phyloP scores from a whole-genome alignment of 2,329 filamentous ascomycete species.

The Lomentospora prolificans region DNA sequence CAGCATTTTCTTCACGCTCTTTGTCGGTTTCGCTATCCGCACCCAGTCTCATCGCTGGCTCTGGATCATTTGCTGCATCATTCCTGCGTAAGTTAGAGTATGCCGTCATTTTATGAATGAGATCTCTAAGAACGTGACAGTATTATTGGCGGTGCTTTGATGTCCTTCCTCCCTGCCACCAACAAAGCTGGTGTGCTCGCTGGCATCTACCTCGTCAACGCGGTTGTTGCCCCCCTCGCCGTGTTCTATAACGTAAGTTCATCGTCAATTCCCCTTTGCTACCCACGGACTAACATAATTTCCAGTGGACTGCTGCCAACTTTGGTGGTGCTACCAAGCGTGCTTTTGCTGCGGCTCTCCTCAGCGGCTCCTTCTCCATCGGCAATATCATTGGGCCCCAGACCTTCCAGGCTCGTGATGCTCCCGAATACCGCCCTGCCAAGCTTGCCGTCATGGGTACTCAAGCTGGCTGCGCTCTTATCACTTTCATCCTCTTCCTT shows the following conservation, averaged over 20 bases:
- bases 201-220: conserved; percentile 41
- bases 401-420: conserved; percentile 26
- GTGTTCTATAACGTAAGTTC: conserved; percentile 33
- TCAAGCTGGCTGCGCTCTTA: conserved; percentile 30
- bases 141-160: conserved; percentile 38
- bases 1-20: conserved; percentile 40
- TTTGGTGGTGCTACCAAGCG: conserved; percentile 28
- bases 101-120: background rate
- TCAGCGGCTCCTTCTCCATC: conserved; percentile 29
- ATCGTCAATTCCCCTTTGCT: background rate
- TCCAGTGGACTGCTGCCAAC: conserved; percentile 20
- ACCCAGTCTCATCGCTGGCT: conserved; percentile 37
- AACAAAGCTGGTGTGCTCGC: conserved; percentile 37
- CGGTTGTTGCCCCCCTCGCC: conserved; percentile 33
- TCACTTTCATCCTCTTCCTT: conserved; percentile 32
- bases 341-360: conserved; percentile 32
- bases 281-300: background rate
- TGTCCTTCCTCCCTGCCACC: conserved; percentile 39
- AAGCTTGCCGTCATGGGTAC: conserved; percentile 33
- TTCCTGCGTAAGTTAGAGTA: conserved; percentile 30
- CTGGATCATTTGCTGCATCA: conserved; percentile 36
- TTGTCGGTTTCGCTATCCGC: conserved; percentile 38
- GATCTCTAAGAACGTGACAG: conserved; percentile 13
- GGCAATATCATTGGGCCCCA: conserved; percentile 30
- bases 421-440: conserved; percentile 22